Conservation (phyloP, 805 yeast species). For the Saccharomycopsis fibuligera region DNA sequence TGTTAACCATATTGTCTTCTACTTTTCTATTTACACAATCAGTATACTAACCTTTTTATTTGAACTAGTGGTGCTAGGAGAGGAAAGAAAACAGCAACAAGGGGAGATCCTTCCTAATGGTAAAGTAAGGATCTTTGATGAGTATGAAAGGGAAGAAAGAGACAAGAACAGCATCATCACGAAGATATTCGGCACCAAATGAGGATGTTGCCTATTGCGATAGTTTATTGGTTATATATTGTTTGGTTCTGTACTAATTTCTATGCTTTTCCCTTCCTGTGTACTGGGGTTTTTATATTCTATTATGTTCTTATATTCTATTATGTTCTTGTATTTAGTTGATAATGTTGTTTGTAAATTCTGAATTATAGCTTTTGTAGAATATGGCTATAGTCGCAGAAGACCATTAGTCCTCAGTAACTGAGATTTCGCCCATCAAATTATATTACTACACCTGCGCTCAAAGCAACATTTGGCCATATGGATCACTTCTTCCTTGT, state of each 20-base stretch:
- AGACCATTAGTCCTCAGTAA: too few species aligned
- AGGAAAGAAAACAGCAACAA: slow-evolving; percentile 37
- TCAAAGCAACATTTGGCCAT: too few species aligned
- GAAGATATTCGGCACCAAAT: slow-evolving; percentile 4
- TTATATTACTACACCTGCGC: too few species aligned
- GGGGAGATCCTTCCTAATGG: slow-evolving; percentile 44
- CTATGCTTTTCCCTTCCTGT: neutral
- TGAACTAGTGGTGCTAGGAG: slow-evolving; percentile 32
- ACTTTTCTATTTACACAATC: too few species aligned
- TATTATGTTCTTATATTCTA: neutral
- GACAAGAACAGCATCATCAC: slow-evolving; percentile 24
- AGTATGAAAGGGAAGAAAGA: slow-evolving; percentile 34
- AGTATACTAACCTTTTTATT: neutral
- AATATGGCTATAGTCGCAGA: too few species aligned
- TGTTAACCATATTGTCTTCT: too few species aligned
- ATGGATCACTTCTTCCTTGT: too few species aligned
- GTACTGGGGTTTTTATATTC: neutral
- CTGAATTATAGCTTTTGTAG: too few species aligned
- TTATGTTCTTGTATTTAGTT: neutral
- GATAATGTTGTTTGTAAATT: too few species aligned
- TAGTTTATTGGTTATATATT: too few species aligned
- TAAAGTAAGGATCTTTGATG: slow-evolving; percentile 36
- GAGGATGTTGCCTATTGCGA: neutral
- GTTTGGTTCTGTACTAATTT: neutral
- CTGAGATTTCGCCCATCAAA: too few species aligned